phyloP scores from a whole-genome alignment of 2,329 filamentous ascomycete species.

The Chrysoporthe puriensis region DNA sequence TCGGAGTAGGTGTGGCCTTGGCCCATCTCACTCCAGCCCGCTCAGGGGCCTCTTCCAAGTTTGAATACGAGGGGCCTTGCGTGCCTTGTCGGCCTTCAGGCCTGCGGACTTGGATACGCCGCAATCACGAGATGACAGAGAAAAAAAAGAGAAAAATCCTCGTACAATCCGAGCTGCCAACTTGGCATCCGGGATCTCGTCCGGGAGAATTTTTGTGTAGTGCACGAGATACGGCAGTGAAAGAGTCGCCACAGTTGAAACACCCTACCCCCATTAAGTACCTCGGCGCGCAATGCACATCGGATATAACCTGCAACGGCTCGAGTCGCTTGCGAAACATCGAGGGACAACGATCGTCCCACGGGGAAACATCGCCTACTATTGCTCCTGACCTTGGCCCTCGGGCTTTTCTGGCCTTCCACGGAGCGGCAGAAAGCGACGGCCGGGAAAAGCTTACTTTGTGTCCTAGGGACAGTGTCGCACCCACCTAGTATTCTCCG shows the following conservation, averaged over 20 bases:
- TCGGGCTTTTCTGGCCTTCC: not conserved
- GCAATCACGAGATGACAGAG: not conserved
- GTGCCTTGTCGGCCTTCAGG: not conserved
- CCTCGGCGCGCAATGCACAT: constrained; percentile 4
- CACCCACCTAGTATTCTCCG: constrained; percentile 2
- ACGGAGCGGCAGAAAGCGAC: not conserved
- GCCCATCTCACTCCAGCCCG: not conserved
- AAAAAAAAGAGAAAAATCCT: not conserved
- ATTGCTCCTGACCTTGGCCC: not conserved
- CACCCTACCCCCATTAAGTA: constrained; percentile 4
- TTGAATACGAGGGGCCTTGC: constrained; percentile 20
- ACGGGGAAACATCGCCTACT: not conserved
- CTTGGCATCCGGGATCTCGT: not conserved
- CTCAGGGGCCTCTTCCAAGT: constrained; percentile 4
- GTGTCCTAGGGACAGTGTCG: not conserved
- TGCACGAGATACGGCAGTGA: not conserved
- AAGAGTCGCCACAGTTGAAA: constrained; percentile 13
- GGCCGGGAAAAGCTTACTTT: not conserved
- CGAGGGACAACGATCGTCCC: not conserved
- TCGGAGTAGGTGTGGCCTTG: not conserved
- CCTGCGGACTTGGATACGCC: not conserved
- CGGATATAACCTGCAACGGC: constrained; percentile 14
- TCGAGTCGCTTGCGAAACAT: constrained; percentile 12
- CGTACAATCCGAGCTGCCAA: not conserved
- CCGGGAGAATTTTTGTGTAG: not conserved